phyloP scores from a whole-genome alignment of 495 filamentous ascomycete species.

The Aspergillus leporis region DNA sequence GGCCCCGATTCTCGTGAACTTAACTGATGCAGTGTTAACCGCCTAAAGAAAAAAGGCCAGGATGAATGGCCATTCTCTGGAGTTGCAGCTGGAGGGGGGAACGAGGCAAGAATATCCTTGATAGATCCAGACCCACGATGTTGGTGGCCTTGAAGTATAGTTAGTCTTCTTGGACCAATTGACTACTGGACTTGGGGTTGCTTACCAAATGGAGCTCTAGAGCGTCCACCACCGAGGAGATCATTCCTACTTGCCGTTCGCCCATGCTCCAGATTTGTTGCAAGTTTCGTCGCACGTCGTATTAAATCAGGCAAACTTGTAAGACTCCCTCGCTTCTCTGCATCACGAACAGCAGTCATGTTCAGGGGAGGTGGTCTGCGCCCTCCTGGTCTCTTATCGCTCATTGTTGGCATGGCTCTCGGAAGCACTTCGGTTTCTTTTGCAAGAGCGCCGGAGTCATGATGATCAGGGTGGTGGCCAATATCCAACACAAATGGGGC shows the following conservation, averaged over 20 bases:
- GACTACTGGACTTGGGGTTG: not conserved
- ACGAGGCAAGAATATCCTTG: conserved; percentile 88
- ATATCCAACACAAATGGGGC: conserved; percentile 32
- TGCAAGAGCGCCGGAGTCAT: conserved; percentile 17
- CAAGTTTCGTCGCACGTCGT: conserved; percentile 79
- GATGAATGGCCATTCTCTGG: conserved; percentile 49
- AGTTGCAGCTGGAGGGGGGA: conserved; percentile 75
- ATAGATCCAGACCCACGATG: conserved; percentile 62
- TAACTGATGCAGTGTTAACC: conserved; percentile 38
- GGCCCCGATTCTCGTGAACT: conserved; percentile 28
- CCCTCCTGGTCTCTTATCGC: conserved; percentile 40
- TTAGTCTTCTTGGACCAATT: conserved; percentile 1
- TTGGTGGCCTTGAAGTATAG: conserved; percentile 25
- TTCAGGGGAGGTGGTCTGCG: conserved; percentile 74
- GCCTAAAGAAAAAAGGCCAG: conserved; percentile 44
- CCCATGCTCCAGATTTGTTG: conserved; percentile 84
- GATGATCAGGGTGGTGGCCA: conserved; percentile 12
- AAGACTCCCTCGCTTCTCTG: conserved; percentile 79
- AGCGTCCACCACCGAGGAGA: conserved; percentile 32
- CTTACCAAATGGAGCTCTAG: conserved; percentile 32
- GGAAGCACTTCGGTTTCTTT: conserved; percentile 38
- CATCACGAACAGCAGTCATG: conserved; percentile 74
- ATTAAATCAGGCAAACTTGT: conserved; percentile 93
- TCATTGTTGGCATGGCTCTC: conserved; percentile 42
- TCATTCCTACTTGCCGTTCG: conserved; percentile 73